Evolutionary conservation across 768 basidiomycete genomes (phyloP).

Genomic region (Tylopilus plumbeoviolaceoides): DNA sequence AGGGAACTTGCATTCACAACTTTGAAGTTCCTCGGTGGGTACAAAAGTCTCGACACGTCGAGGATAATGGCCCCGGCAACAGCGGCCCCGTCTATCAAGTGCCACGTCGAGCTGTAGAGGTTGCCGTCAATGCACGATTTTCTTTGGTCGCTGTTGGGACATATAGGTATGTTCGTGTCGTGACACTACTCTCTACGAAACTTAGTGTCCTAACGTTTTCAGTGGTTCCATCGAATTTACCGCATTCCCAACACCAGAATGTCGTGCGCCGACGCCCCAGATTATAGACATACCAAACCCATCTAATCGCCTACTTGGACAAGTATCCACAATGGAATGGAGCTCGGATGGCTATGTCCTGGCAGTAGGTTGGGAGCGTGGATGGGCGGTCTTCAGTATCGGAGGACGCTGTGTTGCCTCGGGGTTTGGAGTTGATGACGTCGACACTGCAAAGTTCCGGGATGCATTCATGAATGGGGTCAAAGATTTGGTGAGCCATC

Average conservation of each 20-base stretch:
- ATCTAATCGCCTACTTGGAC: constrained; percentile 54
- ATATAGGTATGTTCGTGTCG: constrained; percentile 41
- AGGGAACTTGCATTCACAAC: constrained; percentile 76
- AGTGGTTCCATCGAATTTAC: constrained; percentile 69
- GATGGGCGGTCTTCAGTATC: constrained; percentile 89
- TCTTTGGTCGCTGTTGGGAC: constrained; percentile 82
- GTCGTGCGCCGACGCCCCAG: constrained; percentile 56
- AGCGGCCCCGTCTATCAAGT: constrained; percentile 48
- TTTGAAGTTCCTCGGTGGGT: constrained; percentile 75
- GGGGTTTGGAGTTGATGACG: constrained; percentile 65
- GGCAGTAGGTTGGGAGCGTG: constrained; percentile 86
- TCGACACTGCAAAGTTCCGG: constrained; percentile 58
- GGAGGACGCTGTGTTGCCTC: constrained; percentile 84
- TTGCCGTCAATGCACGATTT: constrained; percentile 76
- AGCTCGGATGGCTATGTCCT: constrained; percentile 94
- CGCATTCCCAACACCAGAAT: constrained; percentile 62
- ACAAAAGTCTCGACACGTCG: constrained; percentile 64
- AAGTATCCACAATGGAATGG: constrained; percentile 76
- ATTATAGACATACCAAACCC: constrained; percentile 59
- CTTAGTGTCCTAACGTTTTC: neutral
- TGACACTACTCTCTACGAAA: neutral
- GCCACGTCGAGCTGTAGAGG: constrained; percentile 57
- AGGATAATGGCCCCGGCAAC: constrained; percentile 39
- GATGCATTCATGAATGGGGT: constrained; percentile 87
- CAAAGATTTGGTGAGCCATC: constrained; percentile 54